Evolutionary conservation across 2,329 filamentous ascomycete genomes (phyloP).

Genomic region (Exophiala dermatitidis): DNA sequence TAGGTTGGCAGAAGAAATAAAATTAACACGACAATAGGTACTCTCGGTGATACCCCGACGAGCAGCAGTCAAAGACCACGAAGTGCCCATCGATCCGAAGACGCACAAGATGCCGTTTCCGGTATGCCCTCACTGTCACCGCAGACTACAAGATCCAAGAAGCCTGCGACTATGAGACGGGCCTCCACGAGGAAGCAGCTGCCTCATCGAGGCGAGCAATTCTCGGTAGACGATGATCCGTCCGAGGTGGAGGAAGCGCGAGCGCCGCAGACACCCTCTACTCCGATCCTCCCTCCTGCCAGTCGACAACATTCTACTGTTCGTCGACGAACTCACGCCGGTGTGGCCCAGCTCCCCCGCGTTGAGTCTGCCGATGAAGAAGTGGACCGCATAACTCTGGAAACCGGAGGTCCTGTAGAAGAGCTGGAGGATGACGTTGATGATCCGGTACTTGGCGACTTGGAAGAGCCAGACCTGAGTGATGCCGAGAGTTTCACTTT

Average conservation of each 20-base stretch:
- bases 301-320: slow-evolving; percentile 36
- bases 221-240: slow-evolving; percentile 83
- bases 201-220: slow-evolving; percentile 75
- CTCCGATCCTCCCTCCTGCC: slow-evolving; percentile 37
- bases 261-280: slow-evolving; percentile 9
- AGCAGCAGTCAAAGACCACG: slow-evolving; percentile 14
- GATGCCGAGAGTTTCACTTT: slow-evolving; percentile 97
- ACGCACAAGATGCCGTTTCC: slow-evolving; percentile 27
- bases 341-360: slow-evolving; percentile 31
- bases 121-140: slow-evolving; percentile 41
- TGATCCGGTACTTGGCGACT: slow-evolving; percentile 50
- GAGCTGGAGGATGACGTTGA: slow-evolving; percentile 40
- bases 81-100: slow-evolving; percentile 13
- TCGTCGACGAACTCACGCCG: slow-evolving; percentile 33
- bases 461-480: slow-evolving; percentile 67
- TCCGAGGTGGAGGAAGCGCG: slow-evolving; percentile 68
- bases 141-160: slow-evolving; percentile 48
- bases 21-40: slow-evolving; percentile 13
- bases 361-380: slow-evolving; percentile 36
- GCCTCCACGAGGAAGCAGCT: slow-evolving; percentile 59
- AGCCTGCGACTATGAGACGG: slow-evolving; percentile 65
- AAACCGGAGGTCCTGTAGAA: slow-evolving; percentile 31
- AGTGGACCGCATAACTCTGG: slow-evolving; percentile 34
- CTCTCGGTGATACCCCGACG: slow-evolving; percentile 6
- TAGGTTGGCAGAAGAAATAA: background rate